Conservation (phyloP, 192 early-diverging fungal genomes). For the Backusella liffmaniae region DNA sequence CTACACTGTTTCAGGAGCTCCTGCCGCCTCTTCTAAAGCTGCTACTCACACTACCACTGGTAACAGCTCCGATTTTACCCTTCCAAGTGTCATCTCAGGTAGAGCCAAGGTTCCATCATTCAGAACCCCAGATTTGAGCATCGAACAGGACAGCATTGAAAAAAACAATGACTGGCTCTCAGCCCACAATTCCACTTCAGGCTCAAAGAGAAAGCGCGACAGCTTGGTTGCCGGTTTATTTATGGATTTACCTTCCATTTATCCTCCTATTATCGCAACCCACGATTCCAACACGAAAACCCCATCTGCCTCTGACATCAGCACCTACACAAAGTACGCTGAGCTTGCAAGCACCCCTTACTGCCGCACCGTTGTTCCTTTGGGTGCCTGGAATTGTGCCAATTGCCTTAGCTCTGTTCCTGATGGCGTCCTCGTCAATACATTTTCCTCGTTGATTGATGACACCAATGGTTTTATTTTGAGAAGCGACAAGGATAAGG, state of each 20-base stretch:
- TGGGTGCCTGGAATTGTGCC: not conserved
- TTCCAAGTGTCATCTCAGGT: not conserved
- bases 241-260: not conserved
- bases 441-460: not conserved
- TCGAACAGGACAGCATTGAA: not conserved
- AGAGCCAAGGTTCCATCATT: not conserved
- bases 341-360: not conserved
- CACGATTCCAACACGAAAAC: not conserved
- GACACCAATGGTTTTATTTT: conserved; percentile 9
- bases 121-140: not conserved
- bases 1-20: not conserved
- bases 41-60: not conserved
- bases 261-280: not conserved
- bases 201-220: not conserved
- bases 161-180: not conserved
- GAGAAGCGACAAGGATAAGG: conserved; percentile 5
- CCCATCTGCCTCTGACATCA: not conserved
- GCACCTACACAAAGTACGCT: not conserved
- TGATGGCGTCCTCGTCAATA: conserved; percentile 1
- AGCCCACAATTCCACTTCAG: not conserved
- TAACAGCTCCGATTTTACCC: not conserved
- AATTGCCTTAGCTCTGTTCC: not conserved
- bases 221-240: not conserved
- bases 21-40: not conserved
- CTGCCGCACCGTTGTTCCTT: not conserved